Evolutionary conservation across 371 early-diverging fungal species (phyloP).

Genomic region (Apophysomyces elegans): DNA sequence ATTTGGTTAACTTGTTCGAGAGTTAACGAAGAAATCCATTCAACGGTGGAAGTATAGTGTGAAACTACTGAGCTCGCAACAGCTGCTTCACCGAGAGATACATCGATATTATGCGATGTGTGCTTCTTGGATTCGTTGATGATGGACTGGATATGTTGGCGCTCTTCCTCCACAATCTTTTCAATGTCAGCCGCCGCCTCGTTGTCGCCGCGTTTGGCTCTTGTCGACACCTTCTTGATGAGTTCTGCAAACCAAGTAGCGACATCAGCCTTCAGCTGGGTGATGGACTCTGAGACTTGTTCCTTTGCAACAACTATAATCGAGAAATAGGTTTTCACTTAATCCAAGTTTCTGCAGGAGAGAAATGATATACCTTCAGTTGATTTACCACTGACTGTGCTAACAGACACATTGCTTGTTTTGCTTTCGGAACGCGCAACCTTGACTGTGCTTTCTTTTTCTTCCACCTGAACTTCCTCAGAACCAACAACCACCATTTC

Average conservation of each 20-base stretch:
- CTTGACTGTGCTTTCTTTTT: slow-evolving; percentile 4
- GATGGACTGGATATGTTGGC: slow-evolving; percentile 4
- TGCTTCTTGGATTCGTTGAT: slow-evolving; percentile 5
- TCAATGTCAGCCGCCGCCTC: slow-evolving; percentile 1
- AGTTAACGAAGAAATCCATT: slow-evolving; percentile 6
- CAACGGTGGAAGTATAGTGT: background rate
- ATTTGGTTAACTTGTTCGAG: background rate
- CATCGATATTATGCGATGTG: slow-evolving; percentile 5
- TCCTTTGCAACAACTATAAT: background rate
- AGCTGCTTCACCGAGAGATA: slow-evolving; percentile 1
- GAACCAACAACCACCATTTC: slow-evolving; percentile 7
- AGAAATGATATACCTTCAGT: background rate
- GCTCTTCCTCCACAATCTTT: slow-evolving; percentile 3
- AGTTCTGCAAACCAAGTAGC: slow-evolving; percentile 4
- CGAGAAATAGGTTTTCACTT: background rate
- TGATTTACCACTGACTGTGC: background rate
- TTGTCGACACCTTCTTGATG: background rate
- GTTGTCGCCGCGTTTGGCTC: slow-evolving; percentile 6
- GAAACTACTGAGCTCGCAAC: slow-evolving; percentile 2
- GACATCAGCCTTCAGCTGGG: background rate
- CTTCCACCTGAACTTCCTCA: background rate
- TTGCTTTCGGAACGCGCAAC: slow-evolving; percentile 7
- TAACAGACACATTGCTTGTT: background rate
- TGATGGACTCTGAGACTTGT: slow-evolving; percentile 4
- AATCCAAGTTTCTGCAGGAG: background rate